Conservation (phyloP, 1,284 basidiomycete genomes). For the Volvariella volvacea region DNA sequence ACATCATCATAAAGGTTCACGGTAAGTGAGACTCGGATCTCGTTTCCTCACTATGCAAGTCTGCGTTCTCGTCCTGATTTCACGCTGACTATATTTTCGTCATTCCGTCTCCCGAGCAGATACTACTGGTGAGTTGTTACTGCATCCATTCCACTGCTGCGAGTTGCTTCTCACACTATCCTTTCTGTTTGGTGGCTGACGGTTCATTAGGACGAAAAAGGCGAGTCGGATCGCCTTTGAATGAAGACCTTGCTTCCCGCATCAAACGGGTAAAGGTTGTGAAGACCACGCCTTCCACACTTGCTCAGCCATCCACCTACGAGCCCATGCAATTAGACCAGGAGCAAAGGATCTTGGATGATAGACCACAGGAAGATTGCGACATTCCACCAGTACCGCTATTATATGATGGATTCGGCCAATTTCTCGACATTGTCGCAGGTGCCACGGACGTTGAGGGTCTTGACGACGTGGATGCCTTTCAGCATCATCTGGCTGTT, state of each 20-base stretch:
- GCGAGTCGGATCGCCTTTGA: neutral
- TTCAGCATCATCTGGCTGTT: constrained; percentile 7
- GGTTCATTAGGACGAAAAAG: neutral
- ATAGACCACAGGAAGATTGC: constrained; percentile 9
- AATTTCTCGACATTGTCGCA: constrained; percentile 8
- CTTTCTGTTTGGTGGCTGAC: neutral
- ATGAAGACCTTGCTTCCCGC: constrained; percentile 2
- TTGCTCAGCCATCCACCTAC: constrained; percentile 6
- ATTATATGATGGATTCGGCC: constrained; percentile 9
- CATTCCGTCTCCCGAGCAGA: too few species aligned
- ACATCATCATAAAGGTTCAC: neutral
- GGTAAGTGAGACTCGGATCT: neutral
- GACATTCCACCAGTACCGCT: constrained; percentile 4
- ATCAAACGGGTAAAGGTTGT: constrained; percentile 8
- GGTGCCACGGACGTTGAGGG: constrained; percentile 7
- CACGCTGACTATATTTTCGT: too few species aligned
- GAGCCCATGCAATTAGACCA: constrained; percentile 6
- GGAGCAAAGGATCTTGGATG: constrained; percentile 8
- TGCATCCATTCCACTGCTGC: too few species aligned
- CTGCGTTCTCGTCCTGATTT: too few species aligned
- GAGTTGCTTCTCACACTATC: too few species aligned
- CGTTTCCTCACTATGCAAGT: too few species aligned
- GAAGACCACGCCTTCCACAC: constrained; percentile 7
- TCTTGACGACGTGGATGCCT: constrained; percentile 7
- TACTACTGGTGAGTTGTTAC: too few species aligned